Conservation (phyloP, 2,329 filamentous ascomycete genomes). For the Ambrosiella xylebori region DNA sequence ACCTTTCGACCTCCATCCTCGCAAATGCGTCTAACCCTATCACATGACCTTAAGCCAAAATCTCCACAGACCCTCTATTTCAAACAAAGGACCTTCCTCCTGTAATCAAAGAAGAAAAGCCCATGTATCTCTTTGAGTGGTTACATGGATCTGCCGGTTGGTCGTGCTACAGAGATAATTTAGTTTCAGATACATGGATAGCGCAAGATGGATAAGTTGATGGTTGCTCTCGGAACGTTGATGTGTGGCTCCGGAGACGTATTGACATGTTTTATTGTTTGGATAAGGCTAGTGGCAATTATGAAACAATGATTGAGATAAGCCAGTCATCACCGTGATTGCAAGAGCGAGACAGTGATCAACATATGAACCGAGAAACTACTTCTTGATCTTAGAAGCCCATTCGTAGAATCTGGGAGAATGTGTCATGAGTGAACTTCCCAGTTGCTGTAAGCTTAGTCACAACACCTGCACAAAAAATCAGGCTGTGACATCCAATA, state of each 20-base stretch:
- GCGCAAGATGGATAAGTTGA: background rate
- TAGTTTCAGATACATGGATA: background rate
- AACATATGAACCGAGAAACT: too few species aligned
- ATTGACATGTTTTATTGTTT: too few species aligned
- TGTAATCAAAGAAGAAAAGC: slow-evolving; percentile 2
- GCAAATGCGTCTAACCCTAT: background rate
- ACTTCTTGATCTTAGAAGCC: too few species aligned
- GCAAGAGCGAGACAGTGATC: too few species aligned
- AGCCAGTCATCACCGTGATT: too few species aligned
- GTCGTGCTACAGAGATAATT: background rate
- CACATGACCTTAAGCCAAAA: background rate
- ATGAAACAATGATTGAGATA: too few species aligned
- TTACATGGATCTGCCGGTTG: slow-evolving; percentile 4
- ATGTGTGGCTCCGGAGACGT: background rate
- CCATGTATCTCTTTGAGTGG: background rate
- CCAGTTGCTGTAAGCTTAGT: too few species aligned
- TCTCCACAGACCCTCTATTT: background rate
- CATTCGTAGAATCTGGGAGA: too few species aligned
- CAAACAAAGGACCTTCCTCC: slow-evolving; percentile 1
- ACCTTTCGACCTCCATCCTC: background rate
- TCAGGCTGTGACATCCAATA: background rate
- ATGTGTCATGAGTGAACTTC: too few species aligned
- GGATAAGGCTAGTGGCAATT: too few species aligned
- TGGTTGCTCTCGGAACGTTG: background rate
- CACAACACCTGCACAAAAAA: too few species aligned